These are phyloP conservation scores for Hippophae gyantsensis DNA, from an alignment of 306 rosid genomes.

Conservation along the genomic window DNA sequence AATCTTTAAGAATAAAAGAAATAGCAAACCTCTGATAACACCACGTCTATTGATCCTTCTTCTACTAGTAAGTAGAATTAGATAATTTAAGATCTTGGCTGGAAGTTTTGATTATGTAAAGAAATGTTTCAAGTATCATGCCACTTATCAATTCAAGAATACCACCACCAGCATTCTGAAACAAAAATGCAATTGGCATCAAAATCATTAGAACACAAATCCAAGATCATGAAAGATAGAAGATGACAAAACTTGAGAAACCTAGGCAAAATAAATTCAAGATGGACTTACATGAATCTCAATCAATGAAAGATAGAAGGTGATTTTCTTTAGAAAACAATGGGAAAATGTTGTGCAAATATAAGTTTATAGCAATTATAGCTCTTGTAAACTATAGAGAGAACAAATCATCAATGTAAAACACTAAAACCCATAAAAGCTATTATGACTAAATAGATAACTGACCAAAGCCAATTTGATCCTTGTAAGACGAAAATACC, in stretches of 20 bases:
- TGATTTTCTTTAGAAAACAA: too few species aligned
- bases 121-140: constrained; percentile 88
- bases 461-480: constrained; percentile 71
- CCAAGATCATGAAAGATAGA: too few species aligned
- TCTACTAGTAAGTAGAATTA: constrained; percentile 34
- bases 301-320: too few species aligned
- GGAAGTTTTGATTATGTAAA: constrained; percentile 57
- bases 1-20: not conserved
- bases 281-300: too few species aligned
- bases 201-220: not conserved
- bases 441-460: not conserved
- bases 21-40: not conserved
- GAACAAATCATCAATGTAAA: too few species aligned
- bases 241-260: too few species aligned
- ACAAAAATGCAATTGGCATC: constrained; percentile 1
- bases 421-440: too few species aligned
- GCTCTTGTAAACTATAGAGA: too few species aligned
- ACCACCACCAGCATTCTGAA: constrained; percentile 89
- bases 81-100: constrained; percentile 22
- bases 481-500: constrained; percentile 87
- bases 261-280: too few species aligned
- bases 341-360: too few species aligned
- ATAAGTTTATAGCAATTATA: too few species aligned
- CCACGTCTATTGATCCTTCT: constrained; percentile 55
- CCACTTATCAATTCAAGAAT: constrained; percentile 67